Evolutionary conservation across 106 monocot species (phyloP), one percentile per base, ranked within the genome.

Genomic region (Dioscorea zingiberensis): DNA sequence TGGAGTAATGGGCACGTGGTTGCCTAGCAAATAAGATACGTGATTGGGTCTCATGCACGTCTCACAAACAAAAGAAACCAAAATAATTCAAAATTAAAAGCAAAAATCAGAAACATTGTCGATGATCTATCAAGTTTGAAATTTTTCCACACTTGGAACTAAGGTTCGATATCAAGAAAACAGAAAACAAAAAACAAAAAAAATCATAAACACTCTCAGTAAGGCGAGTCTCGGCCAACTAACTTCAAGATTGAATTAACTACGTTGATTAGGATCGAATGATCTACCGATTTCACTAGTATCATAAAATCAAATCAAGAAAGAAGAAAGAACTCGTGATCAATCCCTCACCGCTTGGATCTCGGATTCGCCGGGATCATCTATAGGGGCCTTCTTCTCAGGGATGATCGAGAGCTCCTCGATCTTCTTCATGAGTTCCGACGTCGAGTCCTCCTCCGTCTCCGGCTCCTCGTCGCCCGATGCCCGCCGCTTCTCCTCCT

Each of bases 351-450:
- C 94, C 24, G 87, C 84, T 24, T 79, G 59, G 73, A 94, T 90
- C 10, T 78, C 75, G 12, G 87, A 77, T 22, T 87, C 84, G 11
- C 82, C 77, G 3, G 88, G 88, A 44, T 94, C 87, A 18, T 94
- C 84, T 22, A 87, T 74, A 0, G 70, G 79, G 4, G 65, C 63
- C 7, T 65, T 74, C 13, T 63, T 18, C 0, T 70, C 74, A 14
- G 84, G n/a, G n/a, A n/a, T 32, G 32, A 85, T 71, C 10, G 70
- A 57, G 53, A 89, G 75, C 21, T 63, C 25, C 25, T 75, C 77
- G 13, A 82, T 65, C 64, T 71, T 55, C 54, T 71, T n/a, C n/a
- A n/a, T 69, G 59, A 71, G 13, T 24, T 48, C 71, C 22, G 73
- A 15, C 3, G 77, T 29, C n/a, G 46, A 13, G 7, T 12, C 55